Base-by-base conservation (phyloP, 2,329 filamentous ascomycete genomes). In the Blumeria graminis region DNA sequence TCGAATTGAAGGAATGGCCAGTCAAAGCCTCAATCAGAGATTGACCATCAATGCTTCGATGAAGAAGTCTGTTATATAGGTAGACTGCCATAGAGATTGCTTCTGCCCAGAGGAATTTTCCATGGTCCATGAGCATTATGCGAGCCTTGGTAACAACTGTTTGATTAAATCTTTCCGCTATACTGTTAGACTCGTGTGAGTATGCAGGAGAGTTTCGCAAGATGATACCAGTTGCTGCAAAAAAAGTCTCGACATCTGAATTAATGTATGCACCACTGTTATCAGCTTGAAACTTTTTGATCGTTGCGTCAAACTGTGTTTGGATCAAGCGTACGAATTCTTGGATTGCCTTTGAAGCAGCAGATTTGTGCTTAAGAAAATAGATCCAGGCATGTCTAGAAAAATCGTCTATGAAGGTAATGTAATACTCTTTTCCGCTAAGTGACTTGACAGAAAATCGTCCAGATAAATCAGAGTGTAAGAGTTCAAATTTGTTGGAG, bases 381-480 rank as follows among this genome's bases (percentile, higher is more conserved):
- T 52, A 52, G 16, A 52, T 52, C 48, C 48, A 52, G 22, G 28
- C 48, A 52, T 52, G 32, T 35, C 48, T 28, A 52, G 48, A 33
- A 10, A 34, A 16, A 32, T 52, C 48, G 48, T 52, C 48, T 22
- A 52, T 52, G 13, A 52, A 39, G n/a, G 11, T 39, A n/a, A 39
- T 39, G 38, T n/a, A 39, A n/a, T 39, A 39, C n/a, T 39, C 38
- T 52, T 52, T 52, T 32, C 48, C 48, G 32, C 48, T 28, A 52
- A 52, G 48, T n/a, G 48, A 52, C 14, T 52, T 35, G 22, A 52
- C 48, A 16, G 48, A 52, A 34, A 52, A 52, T 9, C 32, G 48
- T 52, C 28, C 48, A 10, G 48, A 52, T 52, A 52, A 34, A 35
- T 35, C 22, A 52, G 22, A 52, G 28, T 52, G 48, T 33, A 35